These are phyloP conservation scores for Mycogone perniciosa DNA, from an alignment of 2,329 filamentous ascomycete genomes.

Conservation along the genomic window DNA sequence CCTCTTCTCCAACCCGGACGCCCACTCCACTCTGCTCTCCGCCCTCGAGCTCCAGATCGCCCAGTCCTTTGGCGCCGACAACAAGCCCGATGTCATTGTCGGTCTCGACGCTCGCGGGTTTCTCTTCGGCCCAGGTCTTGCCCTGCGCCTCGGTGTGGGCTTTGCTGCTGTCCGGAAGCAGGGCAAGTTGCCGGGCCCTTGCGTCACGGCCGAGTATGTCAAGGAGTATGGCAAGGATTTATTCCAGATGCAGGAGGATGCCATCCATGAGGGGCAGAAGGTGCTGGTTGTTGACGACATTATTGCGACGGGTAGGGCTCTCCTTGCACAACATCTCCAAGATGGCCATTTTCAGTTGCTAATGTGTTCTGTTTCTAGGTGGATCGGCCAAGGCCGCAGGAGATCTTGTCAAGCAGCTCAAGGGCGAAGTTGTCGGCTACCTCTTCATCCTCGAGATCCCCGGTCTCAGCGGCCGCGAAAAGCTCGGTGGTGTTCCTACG, in stretches of 20 bases:
- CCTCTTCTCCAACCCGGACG: constrained; percentile 71
- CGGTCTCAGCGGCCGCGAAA: constrained; percentile 84
- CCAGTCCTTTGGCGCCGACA: constrained; percentile 49
- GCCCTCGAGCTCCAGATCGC: constrained; percentile 79
- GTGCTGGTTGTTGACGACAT: constrained; percentile 96
- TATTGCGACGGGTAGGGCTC: constrained; percentile 81
- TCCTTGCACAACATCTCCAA: not conserved
- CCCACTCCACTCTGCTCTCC: constrained; percentile 72
- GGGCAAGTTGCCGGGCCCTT: constrained; percentile 90
- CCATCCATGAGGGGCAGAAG: constrained; percentile 77
- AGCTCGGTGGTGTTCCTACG: constrained; percentile 72
- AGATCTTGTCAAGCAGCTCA: constrained; percentile 77
- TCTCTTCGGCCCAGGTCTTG: constrained; percentile 86
- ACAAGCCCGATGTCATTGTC: constrained; percentile 80
- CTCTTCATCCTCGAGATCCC: constrained; percentile 94
- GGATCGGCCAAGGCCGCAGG: constrained; percentile 86
- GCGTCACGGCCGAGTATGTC: constrained; percentile 75
- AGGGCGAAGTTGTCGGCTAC: constrained; percentile 80
- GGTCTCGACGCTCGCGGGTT: constrained; percentile 93
- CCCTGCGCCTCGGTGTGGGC: constrained; percentile 70
- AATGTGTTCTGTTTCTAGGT: constrained; percentile 48
- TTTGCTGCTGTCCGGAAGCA: constrained; percentile 94
- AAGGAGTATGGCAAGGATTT: constrained; percentile 96
- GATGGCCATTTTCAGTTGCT: not conserved
- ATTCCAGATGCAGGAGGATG: constrained; percentile 91